These are phyloP conservation scores for Tuber brumale DNA, from an alignment of 495 filamentous ascomycete genomes.

Conservation along the genomic window DNA sequence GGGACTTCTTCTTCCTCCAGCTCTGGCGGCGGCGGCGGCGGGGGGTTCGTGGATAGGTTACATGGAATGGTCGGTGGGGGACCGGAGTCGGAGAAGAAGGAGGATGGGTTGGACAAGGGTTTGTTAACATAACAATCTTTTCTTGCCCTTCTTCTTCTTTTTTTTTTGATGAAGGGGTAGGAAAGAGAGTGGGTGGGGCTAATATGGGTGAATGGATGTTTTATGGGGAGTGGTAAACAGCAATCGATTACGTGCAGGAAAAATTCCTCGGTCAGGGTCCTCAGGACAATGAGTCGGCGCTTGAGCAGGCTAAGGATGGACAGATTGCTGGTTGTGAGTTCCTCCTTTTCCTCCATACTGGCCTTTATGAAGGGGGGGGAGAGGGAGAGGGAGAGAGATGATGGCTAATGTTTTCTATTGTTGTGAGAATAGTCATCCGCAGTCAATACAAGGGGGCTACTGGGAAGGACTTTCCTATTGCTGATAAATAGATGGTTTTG, in stretches of 20 bases:
- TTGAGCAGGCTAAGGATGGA: slow-evolving; percentile 71
- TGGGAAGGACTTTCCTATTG: slow-evolving; percentile 58
- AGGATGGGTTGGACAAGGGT: slow-evolving; percentile 64
- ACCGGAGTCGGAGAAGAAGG: slow-evolving; percentile 62
- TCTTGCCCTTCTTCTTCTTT: neutral
- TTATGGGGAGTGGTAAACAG: slow-evolving; percentile 44
- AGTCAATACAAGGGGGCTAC: slow-evolving; percentile 55
- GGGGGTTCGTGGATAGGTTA: slow-evolving; percentile 52
- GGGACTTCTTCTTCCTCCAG: slow-evolving; percentile 9
- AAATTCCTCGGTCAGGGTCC: slow-evolving; percentile 57
- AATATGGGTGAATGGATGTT: neutral
- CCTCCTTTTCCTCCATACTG: neutral
- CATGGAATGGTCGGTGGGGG: slow-evolving; percentile 60
- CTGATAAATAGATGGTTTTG: slow-evolving; percentile 51
- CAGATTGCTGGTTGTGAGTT: slow-evolving; percentile 51
- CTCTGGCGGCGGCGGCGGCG: slow-evolving; percentile 48
- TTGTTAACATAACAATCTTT: slow-evolving; percentile 8
- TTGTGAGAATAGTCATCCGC: slow-evolving; percentile 49
- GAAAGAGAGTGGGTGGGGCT: neutral
- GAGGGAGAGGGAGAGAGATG: no score
- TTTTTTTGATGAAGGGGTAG: neutral
- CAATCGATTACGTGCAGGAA: slow-evolving; percentile 63
- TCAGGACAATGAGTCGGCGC: slow-evolving; percentile 63
- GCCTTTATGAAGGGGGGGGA: neutral
- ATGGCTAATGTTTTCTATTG: slow-evolving; percentile 27